Conservation (phyloP, 2,329 filamentous ascomycete genomes). For the Monosporascus sp. region DNA sequence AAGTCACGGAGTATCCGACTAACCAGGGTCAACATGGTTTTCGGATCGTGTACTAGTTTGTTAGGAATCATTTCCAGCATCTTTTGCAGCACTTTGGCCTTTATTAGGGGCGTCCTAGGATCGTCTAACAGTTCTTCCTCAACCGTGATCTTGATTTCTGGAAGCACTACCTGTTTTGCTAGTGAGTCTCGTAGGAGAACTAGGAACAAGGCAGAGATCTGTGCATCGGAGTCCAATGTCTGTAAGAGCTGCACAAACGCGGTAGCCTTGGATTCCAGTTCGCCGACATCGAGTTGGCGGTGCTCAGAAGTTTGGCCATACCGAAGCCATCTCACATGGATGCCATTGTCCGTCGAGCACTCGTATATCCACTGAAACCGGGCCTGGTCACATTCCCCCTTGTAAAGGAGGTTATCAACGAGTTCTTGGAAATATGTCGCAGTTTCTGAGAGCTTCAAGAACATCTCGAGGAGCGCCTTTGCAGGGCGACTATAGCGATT, state of each 20-base stretch:
- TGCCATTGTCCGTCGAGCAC: slow-evolving; percentile 35
- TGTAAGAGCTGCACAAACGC: slow-evolving; percentile 46
- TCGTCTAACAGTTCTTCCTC: slow-evolving; percentile 31
- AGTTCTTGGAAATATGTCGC: slow-evolving; percentile 44
- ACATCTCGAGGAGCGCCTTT: slow-evolving; percentile 47
- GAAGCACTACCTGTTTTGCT: slow-evolving; percentile 16
- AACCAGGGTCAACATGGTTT: slow-evolving; percentile 60
- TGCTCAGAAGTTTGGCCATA: slow-evolving; percentile 3
- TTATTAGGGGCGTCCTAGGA: slow-evolving; percentile 44
- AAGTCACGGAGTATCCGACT: slow-evolving; percentile 52
- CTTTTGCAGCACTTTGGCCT: slow-evolving; percentile 59
- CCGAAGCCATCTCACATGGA: slow-evolving; percentile 44
- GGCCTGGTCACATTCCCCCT: slow-evolving; percentile 35
- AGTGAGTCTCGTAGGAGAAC: slow-evolving; percentile 56
- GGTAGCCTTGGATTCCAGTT: slow-evolving; percentile 43
- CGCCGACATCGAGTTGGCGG: slow-evolving; percentile 32
- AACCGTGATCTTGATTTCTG: slow-evolving; percentile 23
- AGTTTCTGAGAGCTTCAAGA: slow-evolving; percentile 52
- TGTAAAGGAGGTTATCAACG: slow-evolving; percentile 50
- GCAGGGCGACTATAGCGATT: slow-evolving; percentile 41
- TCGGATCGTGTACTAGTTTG: slow-evolving; percentile 58
- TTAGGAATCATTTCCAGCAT: slow-evolving; percentile 60
- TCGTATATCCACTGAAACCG: slow-evolving; percentile 49
- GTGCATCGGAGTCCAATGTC: slow-evolving; percentile 46
- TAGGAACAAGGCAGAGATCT: slow-evolving; percentile 57